Evolutionary conservation across 768 basidiomycete species (phyloP), one percentile per base, ranked within the genome.

Genomic region (Kwoniella newhampshirensis): DNA sequence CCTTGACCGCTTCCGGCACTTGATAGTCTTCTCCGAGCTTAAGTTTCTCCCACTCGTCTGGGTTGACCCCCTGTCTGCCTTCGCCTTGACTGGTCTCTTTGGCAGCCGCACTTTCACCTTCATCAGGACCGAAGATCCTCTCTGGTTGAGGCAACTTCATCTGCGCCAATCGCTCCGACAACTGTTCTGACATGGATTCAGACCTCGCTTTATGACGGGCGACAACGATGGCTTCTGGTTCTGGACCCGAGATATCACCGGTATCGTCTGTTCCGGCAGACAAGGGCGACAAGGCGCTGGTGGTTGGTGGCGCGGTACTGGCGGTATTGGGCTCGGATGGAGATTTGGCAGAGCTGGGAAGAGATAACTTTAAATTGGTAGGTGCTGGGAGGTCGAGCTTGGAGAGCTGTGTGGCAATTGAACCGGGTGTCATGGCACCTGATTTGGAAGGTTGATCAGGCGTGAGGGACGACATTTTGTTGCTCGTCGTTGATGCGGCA

Each of bases 91-190:
- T 28, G 25, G 43, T 20, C 45, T 53, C 60, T 40, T 60, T 62
- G 7, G 60, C 70, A 17, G 43, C 54, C 0, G 46, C 54, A 51
- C 48, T 59, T 42, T 54, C 64, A 2, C 59, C 63, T 12, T 74
- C 75, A 30, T 73, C 59, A 0, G 59, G 63, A 12, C 73, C 68
- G 52, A 74, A 76, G 54, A 75, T 74, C 41, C 67, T 51, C 53
- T 77, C 76, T 5, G 75, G 76, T 48, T 71, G 69, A 36, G 75
- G 73, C 7, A 77, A 45, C 15, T 71, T 70, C 77, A 78, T 78
- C 42, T 62, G 52, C 26, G 69, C 61, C 27, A 77, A 60, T 9
- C 52, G 36, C 6, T 61, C 55, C 8, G 57, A 60, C 1, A 77
- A 57, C 53, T 77, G 70, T 54, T 73, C 74, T 8, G 72, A 73